Percentiles rank a stretch among this genome's conserved stretches.
Evolutionary conservation across 2,329 filamentous ascomycete genomes (phyloP).

Genomic region (Alternaria gansuensis): DNA sequence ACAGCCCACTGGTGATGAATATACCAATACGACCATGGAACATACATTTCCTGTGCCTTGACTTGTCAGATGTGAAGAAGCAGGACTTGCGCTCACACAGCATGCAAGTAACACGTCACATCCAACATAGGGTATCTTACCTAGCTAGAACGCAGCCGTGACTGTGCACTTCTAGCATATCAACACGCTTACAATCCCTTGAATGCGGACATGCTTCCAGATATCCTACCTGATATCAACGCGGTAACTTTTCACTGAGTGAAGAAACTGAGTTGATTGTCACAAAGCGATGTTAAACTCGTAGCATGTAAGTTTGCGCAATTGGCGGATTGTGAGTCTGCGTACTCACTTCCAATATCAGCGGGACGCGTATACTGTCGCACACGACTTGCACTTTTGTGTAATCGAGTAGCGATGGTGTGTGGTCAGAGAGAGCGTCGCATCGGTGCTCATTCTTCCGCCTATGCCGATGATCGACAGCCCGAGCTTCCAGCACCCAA

Average conservation of each 20-base stretch:
- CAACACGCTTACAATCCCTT: not conserved
- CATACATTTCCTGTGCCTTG: not conserved
- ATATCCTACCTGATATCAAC: not conserved
- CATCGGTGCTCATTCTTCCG: conserved; percentile 13
- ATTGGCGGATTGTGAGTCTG: not conserved
- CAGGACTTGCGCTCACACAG: not conserved
- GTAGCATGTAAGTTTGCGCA: not conserved
- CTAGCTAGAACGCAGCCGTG: not conserved
- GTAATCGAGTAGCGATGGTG: conserved; percentile 2
- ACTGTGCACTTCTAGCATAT: not conserved
- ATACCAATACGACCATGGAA: conserved; percentile 8
- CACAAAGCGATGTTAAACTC: not conserved
- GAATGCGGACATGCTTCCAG: not conserved
- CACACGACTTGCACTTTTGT: not conserved
- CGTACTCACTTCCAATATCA: not conserved
- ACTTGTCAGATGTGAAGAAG: not conserved
- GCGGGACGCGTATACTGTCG: conserved; percentile 2
- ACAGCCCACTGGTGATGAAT: not conserved
- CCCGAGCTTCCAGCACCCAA: conserved; percentile 6
- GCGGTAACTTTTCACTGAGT: not conserved
- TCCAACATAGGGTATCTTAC: not conserved
- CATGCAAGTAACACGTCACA: not conserved
- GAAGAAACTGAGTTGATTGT: not conserved
- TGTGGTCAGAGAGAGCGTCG: conserved; percentile 11
- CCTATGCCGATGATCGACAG: conserved; percentile 18